Evolutionary conservation across 2,329 filamentous ascomycete species (phyloP).

Genomic region (Fusarium sambucinum): DNA sequence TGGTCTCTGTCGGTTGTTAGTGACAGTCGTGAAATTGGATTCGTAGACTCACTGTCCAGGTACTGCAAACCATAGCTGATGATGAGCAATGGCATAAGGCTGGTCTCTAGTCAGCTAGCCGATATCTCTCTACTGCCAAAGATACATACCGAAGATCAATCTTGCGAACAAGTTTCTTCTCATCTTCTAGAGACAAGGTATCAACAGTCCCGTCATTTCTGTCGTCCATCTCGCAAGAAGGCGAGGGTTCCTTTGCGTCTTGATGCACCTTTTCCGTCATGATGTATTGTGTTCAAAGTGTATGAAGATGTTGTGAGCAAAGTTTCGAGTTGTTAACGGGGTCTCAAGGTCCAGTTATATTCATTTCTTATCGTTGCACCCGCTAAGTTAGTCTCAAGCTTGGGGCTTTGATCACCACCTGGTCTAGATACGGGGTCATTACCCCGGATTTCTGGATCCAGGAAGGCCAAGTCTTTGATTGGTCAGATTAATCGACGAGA

Average conservation of each 20-base stretch:
- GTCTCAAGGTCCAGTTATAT: conserved; percentile 17
- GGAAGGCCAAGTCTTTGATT: neutral
- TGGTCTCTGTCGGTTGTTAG: conserved; percentile 7
- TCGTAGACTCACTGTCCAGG: neutral
- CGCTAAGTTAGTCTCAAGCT: conserved; percentile 1
- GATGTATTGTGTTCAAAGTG: neutral
- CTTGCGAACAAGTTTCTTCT: conserved; percentile 19
- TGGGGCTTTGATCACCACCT: conserved; percentile 6
- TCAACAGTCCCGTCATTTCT: conserved; percentile 1
- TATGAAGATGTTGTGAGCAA: neutral
- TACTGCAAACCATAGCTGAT: conserved; percentile 21
- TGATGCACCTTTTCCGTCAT: conserved; percentile 1
- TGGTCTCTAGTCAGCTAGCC: neutral
- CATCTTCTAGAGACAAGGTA: conserved; percentile 6
- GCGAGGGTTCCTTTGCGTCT: conserved; percentile 9
- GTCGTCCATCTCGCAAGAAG: neutral
- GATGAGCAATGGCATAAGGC: conserved; percentile 22
- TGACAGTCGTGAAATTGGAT: fast-evolving
- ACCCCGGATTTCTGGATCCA: conserved; percentile 18
- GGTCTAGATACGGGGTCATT: conserved; percentile 13
- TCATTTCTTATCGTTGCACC: conserved; percentile 5
- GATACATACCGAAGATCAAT: conserved; percentile 15
- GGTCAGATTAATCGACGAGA: conserved; percentile 21
- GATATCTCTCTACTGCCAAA: fast-evolving
- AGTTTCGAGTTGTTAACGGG: conserved; percentile 1